Base-by-base conservation (phyloP, 2,329 filamentous ascomycete genomes). In the Botrytis galanthina region DNA sequence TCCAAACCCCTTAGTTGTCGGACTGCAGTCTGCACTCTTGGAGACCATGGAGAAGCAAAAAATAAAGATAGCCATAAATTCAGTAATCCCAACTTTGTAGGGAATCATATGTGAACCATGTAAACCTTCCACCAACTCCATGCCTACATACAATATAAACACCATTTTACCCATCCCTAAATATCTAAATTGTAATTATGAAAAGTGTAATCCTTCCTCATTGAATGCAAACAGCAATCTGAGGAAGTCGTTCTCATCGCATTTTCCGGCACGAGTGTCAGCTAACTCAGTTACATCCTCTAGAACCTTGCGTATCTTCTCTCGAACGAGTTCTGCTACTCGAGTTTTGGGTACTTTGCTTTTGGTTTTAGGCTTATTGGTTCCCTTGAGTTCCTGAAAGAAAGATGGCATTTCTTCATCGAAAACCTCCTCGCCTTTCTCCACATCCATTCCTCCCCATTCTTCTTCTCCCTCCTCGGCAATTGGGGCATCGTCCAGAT, bases 181-280 rank as follows among this genome's bases (percentile, higher is more conserved):
- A n/a, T 1, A 48, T 48, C 61, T n/a, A n/a, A 57, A 42, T 22
- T 57, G 26, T 35, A n/a, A 73, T 79, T 74, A 81, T 70, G 79
- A 77, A 75, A 98, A 98, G 84, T 98, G 95, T 74, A 98, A 95
- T 42, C 94, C 94, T 81, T 97, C 93, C 77, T 93, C 89, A 81
- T 98, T 97, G 83, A 98, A 97, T 2, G 92, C 92, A 77, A 86
- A 87, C 57, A 97, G 83, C 76, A 98, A 82, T 78, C 91, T 91
- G 81, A 99, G 83, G 81, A 98, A 98, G 79, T 97, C 95, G 70
- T 92, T 95, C 84, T 98, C 94, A 80, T 98, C 94, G 80, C 94
- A 97, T 85, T 96, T 91, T 75, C 93, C 88, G 18, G 95, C 89
- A 76, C 95, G 87, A 84, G 92, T 93, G 75, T 97, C 93, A 4